Conservation (phyloP, 2,329 filamentous ascomycete species). For the Ascochyta clinopodiicola region DNA sequence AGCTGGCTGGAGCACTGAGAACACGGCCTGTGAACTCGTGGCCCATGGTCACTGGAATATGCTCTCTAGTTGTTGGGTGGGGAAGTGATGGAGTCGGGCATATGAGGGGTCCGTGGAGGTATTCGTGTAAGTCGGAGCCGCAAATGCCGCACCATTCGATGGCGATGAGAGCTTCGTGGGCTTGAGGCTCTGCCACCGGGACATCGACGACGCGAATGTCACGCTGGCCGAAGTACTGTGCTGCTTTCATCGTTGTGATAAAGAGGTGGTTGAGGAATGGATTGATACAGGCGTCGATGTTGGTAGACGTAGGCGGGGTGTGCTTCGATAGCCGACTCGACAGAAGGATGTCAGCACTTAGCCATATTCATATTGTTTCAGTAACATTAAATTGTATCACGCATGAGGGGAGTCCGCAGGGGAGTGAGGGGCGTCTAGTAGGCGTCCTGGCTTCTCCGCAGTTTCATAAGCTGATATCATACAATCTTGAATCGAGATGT, state of each 20-base stretch:
- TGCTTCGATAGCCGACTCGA: neutral
- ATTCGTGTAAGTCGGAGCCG: conserved; percentile 40
- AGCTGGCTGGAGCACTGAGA: conserved; percentile 24
- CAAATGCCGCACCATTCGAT: conserved; percentile 44
- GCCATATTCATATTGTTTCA: neutral
- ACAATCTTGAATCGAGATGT: neutral
- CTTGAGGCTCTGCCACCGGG: conserved; percentile 27
- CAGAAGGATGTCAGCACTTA: neutral
- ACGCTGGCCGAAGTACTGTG: conserved; percentile 34
- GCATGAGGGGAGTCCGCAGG: neutral
- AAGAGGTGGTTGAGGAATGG: neutral
- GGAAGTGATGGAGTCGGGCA: conserved; percentile 22
- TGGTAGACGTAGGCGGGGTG: neutral
- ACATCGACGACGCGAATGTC: conserved; percentile 39
- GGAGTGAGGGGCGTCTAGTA: conserved; percentile 3
- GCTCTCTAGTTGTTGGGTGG: conserved; percentile 28
- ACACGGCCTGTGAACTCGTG: conserved; percentile 43
- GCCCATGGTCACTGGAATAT: conserved; percentile 38
- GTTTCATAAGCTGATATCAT: neutral
- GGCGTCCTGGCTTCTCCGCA: neutral
- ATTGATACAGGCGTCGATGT: neutral
- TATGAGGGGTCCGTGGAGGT: conserved; percentile 26
- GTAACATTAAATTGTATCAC: neutral
- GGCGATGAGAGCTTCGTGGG: conserved; percentile 35
- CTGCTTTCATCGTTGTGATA: conserved; percentile 39